Evolutionary conservation across 192 early-diverging fungal species (phyloP).

Genomic region (Glomus cerebriforme): DNA sequence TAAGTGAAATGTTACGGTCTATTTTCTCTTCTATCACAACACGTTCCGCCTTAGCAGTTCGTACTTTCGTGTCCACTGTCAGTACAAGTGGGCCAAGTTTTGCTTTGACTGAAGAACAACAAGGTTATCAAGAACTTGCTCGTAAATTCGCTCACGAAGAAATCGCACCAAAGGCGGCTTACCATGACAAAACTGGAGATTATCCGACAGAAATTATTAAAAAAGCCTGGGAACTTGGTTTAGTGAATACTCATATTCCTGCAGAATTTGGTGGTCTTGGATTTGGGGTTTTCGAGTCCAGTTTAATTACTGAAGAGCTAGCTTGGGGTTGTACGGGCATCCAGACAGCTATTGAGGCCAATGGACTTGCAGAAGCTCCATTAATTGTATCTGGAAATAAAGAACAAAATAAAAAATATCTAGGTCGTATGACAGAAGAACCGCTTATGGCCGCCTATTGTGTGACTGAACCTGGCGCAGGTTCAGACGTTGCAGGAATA

Average conservation of each 20-base stretch:
- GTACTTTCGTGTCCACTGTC: not conserved
- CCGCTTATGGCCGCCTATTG: conserved; percentile 96
- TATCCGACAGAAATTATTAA: conserved; percentile 85
- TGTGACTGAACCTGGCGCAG: conserved; percentile 80
- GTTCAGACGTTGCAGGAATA: conserved; percentile 74
- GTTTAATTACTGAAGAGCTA: conserved; percentile 88
- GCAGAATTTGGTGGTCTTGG: conserved; percentile 84
- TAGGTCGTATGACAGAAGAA: conserved; percentile 95
- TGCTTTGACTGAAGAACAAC: conserved; percentile 80
- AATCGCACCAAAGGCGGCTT: conserved; percentile 87
- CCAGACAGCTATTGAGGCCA: conserved; percentile 97
- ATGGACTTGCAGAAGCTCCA: conserved; percentile 89
- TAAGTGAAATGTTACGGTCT: not conserved
- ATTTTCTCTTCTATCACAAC: not conserved
- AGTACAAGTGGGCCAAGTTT: conserved; percentile 47
- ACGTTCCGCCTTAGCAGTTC: not conserved
- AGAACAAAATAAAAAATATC: conserved; percentile 93
- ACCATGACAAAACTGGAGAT: conserved; percentile 93
- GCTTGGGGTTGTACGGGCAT: conserved; percentile 94
- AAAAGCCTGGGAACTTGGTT: conserved; percentile 91
- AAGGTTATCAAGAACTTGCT: conserved; percentile 84
- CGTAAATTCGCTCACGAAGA: conserved; percentile 88
- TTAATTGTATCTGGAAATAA: conserved; percentile 87
- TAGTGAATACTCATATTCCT: conserved; percentile 91
- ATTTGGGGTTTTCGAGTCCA: conserved; percentile 84